Conservation (phyloP, 257 asterid genomes). For the Leptodermis oblonga region DNA sequence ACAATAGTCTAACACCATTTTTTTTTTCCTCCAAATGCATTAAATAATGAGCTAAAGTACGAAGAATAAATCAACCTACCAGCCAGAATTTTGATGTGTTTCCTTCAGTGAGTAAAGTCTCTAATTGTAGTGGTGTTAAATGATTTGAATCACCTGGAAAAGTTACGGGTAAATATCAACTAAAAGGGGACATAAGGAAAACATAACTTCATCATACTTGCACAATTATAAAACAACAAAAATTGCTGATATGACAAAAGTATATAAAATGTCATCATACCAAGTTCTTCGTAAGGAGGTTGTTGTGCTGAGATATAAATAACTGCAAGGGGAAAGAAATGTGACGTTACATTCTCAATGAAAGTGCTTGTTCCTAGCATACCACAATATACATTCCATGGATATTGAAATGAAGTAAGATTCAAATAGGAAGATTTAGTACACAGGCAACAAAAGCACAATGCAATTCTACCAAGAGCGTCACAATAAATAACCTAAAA, state of each 20-base stretch:
- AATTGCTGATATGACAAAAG: background rate
- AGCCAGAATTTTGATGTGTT: constrained; percentile 77
- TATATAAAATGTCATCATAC: constrained; percentile 29
- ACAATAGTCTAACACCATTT: background rate
- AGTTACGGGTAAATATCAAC: constrained; percentile 18
- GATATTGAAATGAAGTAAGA: background rate
- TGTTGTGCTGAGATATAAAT: constrained; percentile 66
- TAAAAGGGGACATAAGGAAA: background rate
- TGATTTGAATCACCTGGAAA: constrained; percentile 62
- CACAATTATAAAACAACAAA: background rate
- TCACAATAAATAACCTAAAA: background rate
- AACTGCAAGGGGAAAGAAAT: constrained; percentile 44
- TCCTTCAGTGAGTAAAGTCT: constrained; percentile 85
- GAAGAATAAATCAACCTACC: constrained; percentile 56
- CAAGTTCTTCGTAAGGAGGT: constrained; percentile 66
- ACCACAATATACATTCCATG: background rate
- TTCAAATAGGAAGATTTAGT: background rate
- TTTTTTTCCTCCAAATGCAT: background rate
- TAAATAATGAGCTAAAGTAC: background rate
- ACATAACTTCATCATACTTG: background rate
- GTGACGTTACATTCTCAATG: background rate
- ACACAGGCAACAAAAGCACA: background rate
- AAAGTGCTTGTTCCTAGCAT: background rate
- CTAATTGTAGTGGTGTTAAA: constrained; percentile 88
- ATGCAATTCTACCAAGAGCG: background rate